Evolutionary conservation across 2,329 filamentous ascomycete genomes (phyloP), one percentile per base, ranked within the genome.

Genomic region (Gnomoniopsis sp.): DNA sequence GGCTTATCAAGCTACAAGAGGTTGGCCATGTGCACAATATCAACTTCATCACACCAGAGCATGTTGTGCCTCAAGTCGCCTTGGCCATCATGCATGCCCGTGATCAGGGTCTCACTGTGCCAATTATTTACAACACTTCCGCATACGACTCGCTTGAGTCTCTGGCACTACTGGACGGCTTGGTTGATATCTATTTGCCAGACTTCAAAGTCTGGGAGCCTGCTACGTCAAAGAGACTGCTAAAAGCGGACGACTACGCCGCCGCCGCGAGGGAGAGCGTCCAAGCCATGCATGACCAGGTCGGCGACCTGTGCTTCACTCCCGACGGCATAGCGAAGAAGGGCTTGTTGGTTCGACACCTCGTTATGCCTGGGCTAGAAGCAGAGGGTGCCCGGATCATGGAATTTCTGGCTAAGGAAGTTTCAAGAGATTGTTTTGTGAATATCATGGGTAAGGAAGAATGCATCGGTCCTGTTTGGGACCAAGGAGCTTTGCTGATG

Each of bases 11-110:
- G 74, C 76, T 96, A 47, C 90, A 95, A 70, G 80, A 90, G 30
- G 81, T 90, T 2, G 91, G 90, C n/a, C 76, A 80, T 10, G 89
- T 91, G n/a, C 90, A 96, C 75, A 95, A 95, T 70, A 93, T 96
- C 78, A 95, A 96, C 71, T 83, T 93, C 22, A 83, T 96, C 59
- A 96, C 90, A 0, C 90, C 91, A 0, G 91, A 96, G 69, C 91
- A 96, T 70, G 89, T 96, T 19, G 90, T 92, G 3, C 90, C 91
- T 0, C 91, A 95, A 70, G 89, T 95, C 15, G 89, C 84, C 1
- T 76, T 95, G 34, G 88, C 87, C 15, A 90, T 95, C 65, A 77
- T 96, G 23, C 81, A 88, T 62, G 90, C 90, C 0, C 80, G 83
- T 49, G 85, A 90, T 26, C 76, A 87, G 38, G 90, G 90, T 0